These are phyloP conservation scores for Backusella psychrophila DNA, from an alignment of 192 early-diverging fungal genomes.

Conservation along the genomic window DNA sequence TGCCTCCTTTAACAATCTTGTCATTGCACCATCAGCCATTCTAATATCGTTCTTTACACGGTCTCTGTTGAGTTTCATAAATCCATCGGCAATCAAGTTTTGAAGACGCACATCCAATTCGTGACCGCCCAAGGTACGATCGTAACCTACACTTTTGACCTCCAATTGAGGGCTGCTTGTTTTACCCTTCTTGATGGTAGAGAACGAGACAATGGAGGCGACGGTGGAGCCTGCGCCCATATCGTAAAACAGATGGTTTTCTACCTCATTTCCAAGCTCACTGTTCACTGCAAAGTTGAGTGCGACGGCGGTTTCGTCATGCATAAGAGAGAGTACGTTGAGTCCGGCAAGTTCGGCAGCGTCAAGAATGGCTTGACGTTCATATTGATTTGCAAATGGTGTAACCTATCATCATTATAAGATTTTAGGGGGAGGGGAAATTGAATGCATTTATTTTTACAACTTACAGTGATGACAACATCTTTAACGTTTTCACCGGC, in stretches of 20 bases:
- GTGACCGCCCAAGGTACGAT: constrained; percentile 84
- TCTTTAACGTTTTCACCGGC: constrained; percentile 78
- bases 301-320: constrained; percentile 95
- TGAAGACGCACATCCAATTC: constrained; percentile 83
- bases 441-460: background rate
- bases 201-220: constrained; percentile 84
- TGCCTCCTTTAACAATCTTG: constrained; percentile 88
- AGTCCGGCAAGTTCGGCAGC: constrained; percentile 90
- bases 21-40: constrained; percentile 79
- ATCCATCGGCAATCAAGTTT: constrained; percentile 74
- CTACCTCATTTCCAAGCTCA: constrained; percentile 58
- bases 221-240: constrained; percentile 95
- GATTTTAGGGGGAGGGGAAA: too few species aligned
- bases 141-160: constrained; percentile 79
- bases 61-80: constrained; percentile 53
- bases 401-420: too few species aligned
- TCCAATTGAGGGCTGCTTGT: constrained; percentile 63
- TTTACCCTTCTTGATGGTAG: constrained; percentile 60
- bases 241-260: constrained; percentile 93
- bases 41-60: constrained; percentile 55
- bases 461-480: constrained; percentile 85
- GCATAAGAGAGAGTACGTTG: constrained; percentile 77
- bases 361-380: constrained; percentile 91
- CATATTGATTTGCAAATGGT: constrained; percentile 84
- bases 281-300: constrained; percentile 87